These are phyloP conservation scores for Aspergillus brunneoviolaceus DNA, from an alignment of 2,329 filamentous ascomycete genomes.

Conservation along the genomic window DNA sequence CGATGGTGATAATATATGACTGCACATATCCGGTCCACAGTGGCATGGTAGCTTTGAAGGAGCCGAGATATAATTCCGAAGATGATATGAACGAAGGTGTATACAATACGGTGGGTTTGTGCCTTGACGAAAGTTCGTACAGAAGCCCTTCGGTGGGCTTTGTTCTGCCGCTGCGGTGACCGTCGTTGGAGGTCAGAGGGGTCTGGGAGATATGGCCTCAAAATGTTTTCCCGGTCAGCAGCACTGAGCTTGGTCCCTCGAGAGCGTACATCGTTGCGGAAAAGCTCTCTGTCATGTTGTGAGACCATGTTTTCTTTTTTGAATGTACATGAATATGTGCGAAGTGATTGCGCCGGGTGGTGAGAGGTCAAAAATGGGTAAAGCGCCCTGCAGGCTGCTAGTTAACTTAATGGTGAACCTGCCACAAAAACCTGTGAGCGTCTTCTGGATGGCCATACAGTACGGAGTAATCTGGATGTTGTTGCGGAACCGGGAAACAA, in stretches of 20 bases:
- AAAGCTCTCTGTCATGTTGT: conserved; percentile 32
- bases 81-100: conserved; percentile 62
- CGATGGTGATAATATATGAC: conserved; percentile 94
- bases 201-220: conserved; percentile 56
- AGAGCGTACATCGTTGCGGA: conserved; percentile 41
- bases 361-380: not conserved
- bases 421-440: not conserved
- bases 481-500: not conserved
- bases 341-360: not conserved
- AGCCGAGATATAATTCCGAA: conserved; percentile 87
- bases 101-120: conserved; percentile 46
- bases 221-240: conserved; percentile 51
- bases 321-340: not conserved
- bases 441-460: not conserved
- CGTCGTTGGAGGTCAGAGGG: conserved; percentile 32
- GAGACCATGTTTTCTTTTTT: conserved; percentile 31
- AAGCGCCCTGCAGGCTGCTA: not conserved
- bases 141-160: conserved; percentile 35
- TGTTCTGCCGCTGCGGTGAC: conserved; percentile 26
- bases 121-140: conserved; percentile 47
- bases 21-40: conserved; percentile 74
- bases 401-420: too few species aligned
- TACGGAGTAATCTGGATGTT: not conserved
- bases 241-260: conserved; percentile 43
- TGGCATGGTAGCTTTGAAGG: conserved; percentile 74